phyloP scores from a whole-genome alignment of 2,329 filamentous ascomycete genomes.

The Trichoderma aggressivum region DNA sequence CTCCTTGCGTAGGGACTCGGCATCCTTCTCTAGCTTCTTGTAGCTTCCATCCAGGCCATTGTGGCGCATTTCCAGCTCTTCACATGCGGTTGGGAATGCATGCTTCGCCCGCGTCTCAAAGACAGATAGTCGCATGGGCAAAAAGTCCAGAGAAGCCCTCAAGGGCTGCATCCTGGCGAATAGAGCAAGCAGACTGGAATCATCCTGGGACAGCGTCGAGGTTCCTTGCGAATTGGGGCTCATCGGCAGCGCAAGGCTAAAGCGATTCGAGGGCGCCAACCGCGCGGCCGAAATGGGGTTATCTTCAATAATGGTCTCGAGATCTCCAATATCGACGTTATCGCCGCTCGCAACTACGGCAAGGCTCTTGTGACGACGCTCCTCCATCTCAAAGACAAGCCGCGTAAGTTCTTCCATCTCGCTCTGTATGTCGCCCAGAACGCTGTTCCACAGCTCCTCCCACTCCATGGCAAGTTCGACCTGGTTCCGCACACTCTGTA shows the following conservation, averaged over 20 bases:
- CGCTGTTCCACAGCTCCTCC: slow-evolving; percentile 94
- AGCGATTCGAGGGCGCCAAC: slow-evolving; percentile 58
- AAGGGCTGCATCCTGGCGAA: slow-evolving; percentile 96
- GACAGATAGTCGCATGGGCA: slow-evolving; percentile 88
- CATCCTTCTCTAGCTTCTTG: slow-evolving; percentile 83
- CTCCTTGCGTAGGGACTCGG: slow-evolving; percentile 83
- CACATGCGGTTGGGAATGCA: slow-evolving; percentile 85
- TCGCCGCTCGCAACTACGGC: slow-evolving; percentile 60
- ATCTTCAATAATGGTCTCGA: slow-evolving; percentile 92
- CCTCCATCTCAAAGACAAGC: slow-evolving; percentile 96
- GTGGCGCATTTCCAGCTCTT: slow-evolving; percentile 77
- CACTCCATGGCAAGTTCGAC: slow-evolving; percentile 98
- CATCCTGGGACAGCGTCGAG: slow-evolving; percentile 65
- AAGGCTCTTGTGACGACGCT: slow-evolving; percentile 79
- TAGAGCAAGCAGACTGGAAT: slow-evolving; percentile 80
- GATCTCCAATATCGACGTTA: slow-evolving; percentile 75
- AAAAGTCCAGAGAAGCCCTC: slow-evolving; percentile 86
- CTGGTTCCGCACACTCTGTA: slow-evolving; percentile 80
- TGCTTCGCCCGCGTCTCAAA: slow-evolving; percentile 75
- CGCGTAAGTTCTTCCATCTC: slow-evolving; percentile 77
- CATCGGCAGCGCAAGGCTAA: slow-evolving; percentile 65
- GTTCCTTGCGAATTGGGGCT: slow-evolving; percentile 59
- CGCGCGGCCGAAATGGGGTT: slow-evolving; percentile 58
- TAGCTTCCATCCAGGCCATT: slow-evolving; percentile 77
- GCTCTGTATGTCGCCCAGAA: slow-evolving; percentile 86